phyloP scores from a whole-genome alignment of 208 protist species.

The Leptomonas seymouri region DNA sequence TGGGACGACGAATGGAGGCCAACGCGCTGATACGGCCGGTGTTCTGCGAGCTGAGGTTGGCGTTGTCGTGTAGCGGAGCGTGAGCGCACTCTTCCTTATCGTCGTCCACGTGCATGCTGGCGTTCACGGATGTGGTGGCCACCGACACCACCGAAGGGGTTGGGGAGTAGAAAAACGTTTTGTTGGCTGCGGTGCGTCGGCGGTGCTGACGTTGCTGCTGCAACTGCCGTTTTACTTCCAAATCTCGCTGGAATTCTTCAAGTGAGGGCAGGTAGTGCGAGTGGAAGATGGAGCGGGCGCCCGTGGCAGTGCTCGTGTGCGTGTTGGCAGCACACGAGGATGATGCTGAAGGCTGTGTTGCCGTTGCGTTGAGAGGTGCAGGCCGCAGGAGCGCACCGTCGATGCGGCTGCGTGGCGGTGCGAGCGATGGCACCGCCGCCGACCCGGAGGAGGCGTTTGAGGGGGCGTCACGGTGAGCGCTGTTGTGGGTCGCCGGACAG shows the following conservation, averaged over 20 bases:
- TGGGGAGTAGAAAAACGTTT: conserved; percentile 28
- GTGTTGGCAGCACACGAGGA: background rate
- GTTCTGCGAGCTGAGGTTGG: too few species aligned
- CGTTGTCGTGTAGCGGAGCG: too few species aligned
- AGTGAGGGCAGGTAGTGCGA: conserved; percentile 38
- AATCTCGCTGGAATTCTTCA: conserved; percentile 37
- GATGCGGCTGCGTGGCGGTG: background rate
- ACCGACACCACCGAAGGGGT: conserved; percentile 23
- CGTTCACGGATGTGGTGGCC: conserved; percentile 9
- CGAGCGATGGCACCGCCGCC: background rate
- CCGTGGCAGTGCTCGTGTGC: background rate
- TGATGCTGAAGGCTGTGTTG: background rate
- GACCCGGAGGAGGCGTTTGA: background rate
- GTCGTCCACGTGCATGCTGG: conserved; percentile 2
- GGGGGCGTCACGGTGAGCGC: too few species aligned
- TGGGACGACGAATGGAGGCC: background rate
- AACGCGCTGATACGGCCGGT: too few species aligned
- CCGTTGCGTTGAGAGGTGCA: background rate
- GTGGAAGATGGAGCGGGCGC: conserved; percentile 27
- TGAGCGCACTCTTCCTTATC: background rate
- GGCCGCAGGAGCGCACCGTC: conserved; percentile 7
- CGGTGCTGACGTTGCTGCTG: conserved; percentile 24
- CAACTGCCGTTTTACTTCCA: conserved; percentile 23
- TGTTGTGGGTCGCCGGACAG: too few species aligned
- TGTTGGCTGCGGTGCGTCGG: conserved; percentile 22